A percentile compares a stretch with the other conserved stretches of the same genome.
phyloP scores from a whole-genome alignment of 495 filamentous ascomycete species.

The Jackrogersella multiformis region DNA sequence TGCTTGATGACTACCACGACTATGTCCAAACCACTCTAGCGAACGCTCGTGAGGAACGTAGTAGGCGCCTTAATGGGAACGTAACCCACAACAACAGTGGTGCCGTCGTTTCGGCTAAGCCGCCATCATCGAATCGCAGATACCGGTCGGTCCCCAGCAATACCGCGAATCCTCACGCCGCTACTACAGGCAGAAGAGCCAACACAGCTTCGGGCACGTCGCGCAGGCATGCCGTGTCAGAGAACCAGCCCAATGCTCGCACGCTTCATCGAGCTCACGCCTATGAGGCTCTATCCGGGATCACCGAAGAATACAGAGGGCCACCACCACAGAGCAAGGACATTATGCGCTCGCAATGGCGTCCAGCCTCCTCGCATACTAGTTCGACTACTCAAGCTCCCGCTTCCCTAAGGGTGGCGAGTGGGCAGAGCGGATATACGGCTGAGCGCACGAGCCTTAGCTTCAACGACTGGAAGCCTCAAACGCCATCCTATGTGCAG shows the following conservation, averaged over 20 bases:
- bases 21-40: background rate
- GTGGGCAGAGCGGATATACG: background rate
- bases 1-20: too few species aligned
- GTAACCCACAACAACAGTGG: too few species aligned
- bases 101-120: background rate
- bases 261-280: conserved; percentile 14
- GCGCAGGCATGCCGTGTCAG: background rate
- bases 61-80: background rate
- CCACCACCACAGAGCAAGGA: background rate
- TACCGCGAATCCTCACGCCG: background rate
- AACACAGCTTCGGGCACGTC: background rate
- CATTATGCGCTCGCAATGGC: background rate
- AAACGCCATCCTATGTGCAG: conserved; percentile 20
- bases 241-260: background rate
- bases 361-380: background rate
- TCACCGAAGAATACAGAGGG: background rate
- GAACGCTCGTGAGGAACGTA: background rate
- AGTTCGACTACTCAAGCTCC: background rate
- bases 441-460: too few species aligned
- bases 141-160: background rate
- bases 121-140: background rate
- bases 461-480: conserved; percentile 3
- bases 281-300: conserved; percentile 8
- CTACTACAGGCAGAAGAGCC: background rate
- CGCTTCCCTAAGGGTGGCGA: background rate